Evolutionary conservation across 1,139 yeast genomes (phyloP), one percentile per base, ranked within the genome.

Genomic region (Geotrichum candidum): DNA sequence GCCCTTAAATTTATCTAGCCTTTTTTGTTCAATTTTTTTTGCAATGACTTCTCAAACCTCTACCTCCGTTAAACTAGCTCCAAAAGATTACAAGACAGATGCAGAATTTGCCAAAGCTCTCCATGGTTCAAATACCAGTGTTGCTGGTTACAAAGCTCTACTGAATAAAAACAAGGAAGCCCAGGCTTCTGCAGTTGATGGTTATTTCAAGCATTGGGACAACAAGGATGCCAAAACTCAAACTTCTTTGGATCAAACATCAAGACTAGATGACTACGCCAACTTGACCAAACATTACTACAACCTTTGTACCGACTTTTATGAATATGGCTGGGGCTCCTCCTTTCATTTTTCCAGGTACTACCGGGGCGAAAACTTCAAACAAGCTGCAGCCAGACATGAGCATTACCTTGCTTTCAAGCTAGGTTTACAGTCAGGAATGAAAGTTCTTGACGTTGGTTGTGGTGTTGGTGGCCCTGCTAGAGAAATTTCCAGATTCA

Each of bases 401-500:
- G 99, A 94, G 79, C 99, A 94, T 78, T 94, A 83, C 77, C 80
- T 94, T 71, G 99, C 99, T 51, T 80, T 82, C 76, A 87, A 88
- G 80, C 92, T 92, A 84, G 88, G 88, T 65, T 79, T 94, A 70
- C 75, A 80, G 70, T 89, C 86, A 70, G 83, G 84, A 69, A 89
- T 88, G 91, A 85, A 84, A 72, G 99, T 94, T 33, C 83, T 94
- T 71, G 99, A 94, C 75, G 99, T 94, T 64, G 99, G 99, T 59
- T 94, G 99, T 80, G 99, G 99, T 82, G 96, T 94, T 70, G 99
- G 99, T 74, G 99, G 99, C 53, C 99, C 99, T 70, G 98, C 97
- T 48, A 87, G 97, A 77, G 97, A 94, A 79, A 94, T 94, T 73
- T 82, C 88, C 66, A 84, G 97, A 75, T 94, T 94, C 79, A 88